Evolutionary conservation across 176 grass and related monocot species (phyloP).

Genomic region (Poa pratensis): DNA sequence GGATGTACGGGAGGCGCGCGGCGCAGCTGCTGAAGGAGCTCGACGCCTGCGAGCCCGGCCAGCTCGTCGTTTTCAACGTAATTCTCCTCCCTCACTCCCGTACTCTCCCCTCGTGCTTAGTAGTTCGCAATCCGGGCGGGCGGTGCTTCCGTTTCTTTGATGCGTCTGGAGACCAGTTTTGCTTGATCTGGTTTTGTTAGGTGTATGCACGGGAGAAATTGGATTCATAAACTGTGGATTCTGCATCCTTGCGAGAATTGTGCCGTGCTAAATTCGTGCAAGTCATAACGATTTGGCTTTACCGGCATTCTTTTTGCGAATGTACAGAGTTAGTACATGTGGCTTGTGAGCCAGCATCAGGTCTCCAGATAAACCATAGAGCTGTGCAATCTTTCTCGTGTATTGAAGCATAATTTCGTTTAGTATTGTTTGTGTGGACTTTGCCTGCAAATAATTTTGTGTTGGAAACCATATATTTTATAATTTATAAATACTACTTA

Average conservation of each 20-base stretch:
- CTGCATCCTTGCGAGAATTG: not conserved
- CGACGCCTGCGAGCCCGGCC: slow-evolving; percentile 73
- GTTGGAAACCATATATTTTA: not conserved
- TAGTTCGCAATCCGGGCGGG: slow-evolving; percentile 1
- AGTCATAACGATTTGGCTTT: not conserved
- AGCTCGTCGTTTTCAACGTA: slow-evolving; percentile 72
- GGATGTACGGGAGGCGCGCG: slow-evolving; percentile 82
- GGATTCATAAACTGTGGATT: not conserved
- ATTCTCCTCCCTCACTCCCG: not conserved
- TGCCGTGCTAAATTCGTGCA: not conserved
- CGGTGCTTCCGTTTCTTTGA: not conserved
- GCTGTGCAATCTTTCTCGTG: not conserved
- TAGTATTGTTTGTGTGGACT: not conserved
- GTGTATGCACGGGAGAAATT: not conserved
- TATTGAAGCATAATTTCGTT: not conserved
- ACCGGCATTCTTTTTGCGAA: too few relatives aligned
- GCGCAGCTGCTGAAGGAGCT: slow-evolving; percentile 77
- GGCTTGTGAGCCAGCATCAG: not conserved
- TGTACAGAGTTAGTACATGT: not conserved
- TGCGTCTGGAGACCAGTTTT: not conserved
- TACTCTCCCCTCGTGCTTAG: not conserved
- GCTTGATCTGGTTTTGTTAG: not conserved
- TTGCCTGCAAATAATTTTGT: not conserved
- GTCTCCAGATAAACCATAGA: not conserved
- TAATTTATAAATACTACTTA: not conserved